A percentile compares a stretch with the other conserved stretches of the same genome.
These are phyloP conservation scores for Sphagnum tenellum DNA, from an alignment of 225 moss, liverwort and hornwort species.

Conservation along the genomic window DNA sequence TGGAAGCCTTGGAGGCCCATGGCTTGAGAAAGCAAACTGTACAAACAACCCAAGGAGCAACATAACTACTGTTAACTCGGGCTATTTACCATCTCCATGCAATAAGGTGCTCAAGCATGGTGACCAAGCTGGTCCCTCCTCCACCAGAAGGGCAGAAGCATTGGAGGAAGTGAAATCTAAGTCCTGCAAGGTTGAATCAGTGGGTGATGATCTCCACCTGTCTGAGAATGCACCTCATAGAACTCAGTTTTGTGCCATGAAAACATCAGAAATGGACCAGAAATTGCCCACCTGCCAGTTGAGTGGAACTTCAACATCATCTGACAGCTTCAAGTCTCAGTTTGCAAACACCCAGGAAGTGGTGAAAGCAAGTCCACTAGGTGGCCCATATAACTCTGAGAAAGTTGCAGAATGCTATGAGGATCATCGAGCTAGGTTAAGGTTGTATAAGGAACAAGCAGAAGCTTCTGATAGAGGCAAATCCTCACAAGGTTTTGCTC, in stretches of 20 bases:
- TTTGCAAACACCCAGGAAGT: constrained; percentile 20
- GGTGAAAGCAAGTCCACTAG: constrained; percentile 14
- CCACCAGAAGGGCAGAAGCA: constrained; percentile 20
- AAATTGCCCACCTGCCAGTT: constrained; percentile 11
- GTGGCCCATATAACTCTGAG: constrained; percentile 9
- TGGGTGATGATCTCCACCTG: constrained; percentile 10
- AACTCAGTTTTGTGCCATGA: constrained; percentile 14
- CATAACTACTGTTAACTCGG: constrained; percentile 2
- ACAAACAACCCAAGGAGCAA: constrained; percentile 28
- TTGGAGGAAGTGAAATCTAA: constrained; percentile 1
- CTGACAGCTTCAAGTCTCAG: constrained; percentile 27
- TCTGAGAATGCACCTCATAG: constrained; percentile 18
- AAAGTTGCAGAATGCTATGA: constrained; percentile 8
- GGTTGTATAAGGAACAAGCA: constrained; percentile 10
- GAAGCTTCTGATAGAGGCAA: constrained; percentile 20
- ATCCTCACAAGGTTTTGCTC: constrained; percentile 28
- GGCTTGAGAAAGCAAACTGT: constrained; percentile 14
- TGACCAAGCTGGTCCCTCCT: constrained; percentile 23
- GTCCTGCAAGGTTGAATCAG: constrained; percentile 10
- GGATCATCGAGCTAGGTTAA: constrained; percentile 2
- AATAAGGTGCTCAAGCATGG: constrained; percentile 13
- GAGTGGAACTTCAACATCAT: constrained; percentile 21
- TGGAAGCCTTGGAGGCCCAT: constrained; percentile 24
- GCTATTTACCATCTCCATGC: constrained; percentile 15
- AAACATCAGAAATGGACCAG: constrained; percentile 17